Percentiles rank a stretch among this genome's conserved stretches.
These are phyloP conservation scores for Rhizopus arrhizus DNA, from an alignment of 371 early-diverging fungal genomes.

Conservation along the genomic window DNA sequence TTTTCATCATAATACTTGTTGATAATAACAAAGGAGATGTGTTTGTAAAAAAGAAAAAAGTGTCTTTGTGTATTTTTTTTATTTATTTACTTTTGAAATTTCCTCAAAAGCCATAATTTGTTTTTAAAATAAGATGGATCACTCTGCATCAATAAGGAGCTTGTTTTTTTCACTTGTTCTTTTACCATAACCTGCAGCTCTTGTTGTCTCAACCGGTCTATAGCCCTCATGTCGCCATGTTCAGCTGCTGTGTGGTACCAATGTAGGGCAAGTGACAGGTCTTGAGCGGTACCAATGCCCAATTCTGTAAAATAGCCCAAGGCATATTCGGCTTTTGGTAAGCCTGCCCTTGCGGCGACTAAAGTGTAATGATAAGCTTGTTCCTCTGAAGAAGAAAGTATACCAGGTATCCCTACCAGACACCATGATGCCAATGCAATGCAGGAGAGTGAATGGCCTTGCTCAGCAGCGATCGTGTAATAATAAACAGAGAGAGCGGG, in stretches of 20 bases:
- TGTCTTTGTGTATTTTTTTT: too few relatives aligned
- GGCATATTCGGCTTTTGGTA: conserved; percentile 91
- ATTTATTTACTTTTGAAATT: too few relatives aligned
- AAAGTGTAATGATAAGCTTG: conserved; percentile 90
- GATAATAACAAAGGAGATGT: neutral
- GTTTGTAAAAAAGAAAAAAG: too few relatives aligned
- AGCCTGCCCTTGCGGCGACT: conserved; percentile 72
- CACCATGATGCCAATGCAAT: conserved; percentile 90
- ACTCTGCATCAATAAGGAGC: neutral
- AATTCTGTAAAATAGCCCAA: conserved; percentile 93
- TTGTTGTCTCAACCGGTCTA: conserved; percentile 28
- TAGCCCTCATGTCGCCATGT: conserved; percentile 49
- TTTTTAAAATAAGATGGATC: too few relatives aligned
- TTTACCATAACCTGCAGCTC: neutral
- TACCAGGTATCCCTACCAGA: conserved; percentile 71
- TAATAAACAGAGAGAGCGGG: conserved; percentile 66
- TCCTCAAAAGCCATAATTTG: too few relatives aligned
- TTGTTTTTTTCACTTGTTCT: neutral
- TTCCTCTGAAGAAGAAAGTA: conserved; percentile 76
- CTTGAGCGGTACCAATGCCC: conserved; percentile 73
- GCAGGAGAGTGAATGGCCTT: conserved; percentile 84
- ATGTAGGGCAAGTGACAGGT: conserved; percentile 67
- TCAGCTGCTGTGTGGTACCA: conserved; percentile 77
- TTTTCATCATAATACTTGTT: neutral
- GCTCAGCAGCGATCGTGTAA: conserved; percentile 79